Base-by-base conservation (phyloP, 2,329 filamentous ascomycete species). In the Davidsoniella virescens region DNA sequence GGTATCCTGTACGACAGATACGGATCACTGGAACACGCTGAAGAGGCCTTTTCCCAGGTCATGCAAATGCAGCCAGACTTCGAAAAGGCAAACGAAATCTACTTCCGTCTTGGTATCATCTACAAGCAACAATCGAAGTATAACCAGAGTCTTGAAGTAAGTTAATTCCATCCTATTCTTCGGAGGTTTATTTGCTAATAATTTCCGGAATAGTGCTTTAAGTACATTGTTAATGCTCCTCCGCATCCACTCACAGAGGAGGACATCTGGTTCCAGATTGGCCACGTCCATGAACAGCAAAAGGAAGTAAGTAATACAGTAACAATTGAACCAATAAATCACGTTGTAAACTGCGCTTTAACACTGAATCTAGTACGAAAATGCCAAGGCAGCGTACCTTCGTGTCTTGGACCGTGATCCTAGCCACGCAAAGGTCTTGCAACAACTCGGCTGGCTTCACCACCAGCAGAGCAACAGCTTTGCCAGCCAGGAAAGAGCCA, bases 221-320 rank as follows among this genome's bases (percentile, higher is more conserved):
- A 92, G 66, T 96, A 94, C 63, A 98, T 98, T 57, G 88, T 96
- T 55, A 83, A 78, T 57, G 88, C 94, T 49, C 90, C 92, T 25
- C 92, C 92, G 2, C 81, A 86, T 3, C 92, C 92, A 2, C 66
- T 98, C 58, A 95, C 88, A 0, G 88, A 96, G 64, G 90, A 96
- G 64, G 92, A 98, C 59, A 98, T 98, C 54, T 96, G 90, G 90
- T 98, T 98, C 70, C 92, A 98, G 65, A 96, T 98, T 61, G 92
- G 92, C 23, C 92, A 98, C 64, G 92, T 98, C 46, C 88, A 98
- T 60, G 92, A 98, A 63, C 92, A 96, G 61, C 90, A 96, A 65
- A 96, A 96, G 73, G 92, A 98, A 61, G 88, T 94, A 72, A 68
- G 87, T 73, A 41, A 41, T 20, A 46, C 5, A 38, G 16, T 36